phyloP scores from a whole-genome alignment of 1,139 yeast species.

The Yamadazyma conglobata region DNA sequence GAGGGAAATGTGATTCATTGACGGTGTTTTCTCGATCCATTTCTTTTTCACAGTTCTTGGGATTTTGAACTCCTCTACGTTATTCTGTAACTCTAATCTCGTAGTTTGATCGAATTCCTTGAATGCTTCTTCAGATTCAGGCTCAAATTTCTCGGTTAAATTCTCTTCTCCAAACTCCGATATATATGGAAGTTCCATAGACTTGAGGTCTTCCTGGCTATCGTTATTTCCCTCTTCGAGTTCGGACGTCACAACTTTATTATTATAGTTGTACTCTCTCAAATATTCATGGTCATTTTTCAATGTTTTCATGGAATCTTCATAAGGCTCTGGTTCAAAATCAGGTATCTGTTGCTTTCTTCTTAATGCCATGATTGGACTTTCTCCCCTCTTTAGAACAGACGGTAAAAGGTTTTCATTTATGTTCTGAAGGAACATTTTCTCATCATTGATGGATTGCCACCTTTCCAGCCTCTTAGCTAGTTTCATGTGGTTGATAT shows the following conservation, averaged over 20 bases:
- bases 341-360: conserved; percentile 19
- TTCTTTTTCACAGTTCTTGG: conserved; percentile 19
- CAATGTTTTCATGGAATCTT: not conserved
- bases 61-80: conserved; percentile 32
- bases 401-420: conserved; percentile 35
- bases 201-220: conserved; percentile 5
- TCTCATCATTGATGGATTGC: conserved; percentile 34
- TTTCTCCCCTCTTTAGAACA: conserved; percentile 32
- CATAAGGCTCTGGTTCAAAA: conserved; percentile 1
- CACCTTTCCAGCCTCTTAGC: conserved; percentile 21
- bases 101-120: conserved; percentile 25
- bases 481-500: conserved; percentile 12
- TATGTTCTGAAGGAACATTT: conserved; percentile 27
- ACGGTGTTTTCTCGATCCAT: conserved; percentile 12
- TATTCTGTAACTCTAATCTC: conserved; percentile 14
- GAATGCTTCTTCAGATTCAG: conserved; percentile 13
- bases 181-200: conserved; percentile 20
- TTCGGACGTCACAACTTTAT: conserved; percentile 1
- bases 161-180: conserved; percentile 25
- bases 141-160: conserved; percentile 1
- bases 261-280: conserved; percentile 6
- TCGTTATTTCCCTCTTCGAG: not conserved
- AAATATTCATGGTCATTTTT: conserved; percentile 4
- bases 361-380: conserved; percentile 28
- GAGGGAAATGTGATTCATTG: conserved; percentile 23